Evolutionary conservation across 805 yeast genomes (phyloP).

Genomic region (Candida silvatica): DNA sequence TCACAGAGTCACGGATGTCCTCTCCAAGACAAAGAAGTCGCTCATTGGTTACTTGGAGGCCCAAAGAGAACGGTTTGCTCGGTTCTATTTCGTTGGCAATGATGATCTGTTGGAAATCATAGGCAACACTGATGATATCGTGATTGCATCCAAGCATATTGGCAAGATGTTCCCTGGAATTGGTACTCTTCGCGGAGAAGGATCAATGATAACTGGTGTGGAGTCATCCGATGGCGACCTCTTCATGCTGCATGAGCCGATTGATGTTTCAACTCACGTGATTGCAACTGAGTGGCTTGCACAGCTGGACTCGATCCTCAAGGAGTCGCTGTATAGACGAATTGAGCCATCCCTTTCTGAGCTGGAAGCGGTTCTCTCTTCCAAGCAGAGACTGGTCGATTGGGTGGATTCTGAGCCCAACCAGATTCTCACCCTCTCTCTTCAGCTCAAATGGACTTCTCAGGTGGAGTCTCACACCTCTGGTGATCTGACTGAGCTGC

Average conservation of each 20-base stretch:
- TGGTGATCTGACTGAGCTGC: no score
- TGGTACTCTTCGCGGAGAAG: slow-evolving; percentile 28
- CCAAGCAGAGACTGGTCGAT: slow-evolving; percentile 16
- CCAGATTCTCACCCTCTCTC: slow-evolving; percentile 47
- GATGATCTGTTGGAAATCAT: slow-evolving; percentile 80
- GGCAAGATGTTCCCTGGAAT: slow-evolving; percentile 69
- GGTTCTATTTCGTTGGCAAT: slow-evolving; percentile 84
- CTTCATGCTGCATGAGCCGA: slow-evolving; percentile 32
- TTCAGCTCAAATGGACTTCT: slow-evolving; percentile 51
- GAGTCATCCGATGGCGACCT: slow-evolving; percentile 61
- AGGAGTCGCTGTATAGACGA: slow-evolving; percentile 40
- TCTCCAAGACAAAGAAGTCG: slow-evolving; percentile 52
- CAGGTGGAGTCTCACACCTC: slow-evolving; percentile 30
- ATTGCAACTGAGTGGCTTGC: slow-evolving; percentile 55
- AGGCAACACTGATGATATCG: slow-evolving; percentile 48
- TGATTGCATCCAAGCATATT: slow-evolving; percentile 46
- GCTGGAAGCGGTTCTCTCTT: no score
- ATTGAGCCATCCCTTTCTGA: no score
- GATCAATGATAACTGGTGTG: slow-evolving; percentile 29
- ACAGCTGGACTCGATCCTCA: slow-evolving; percentile 46
- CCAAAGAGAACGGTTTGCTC: slow-evolving; percentile 68
- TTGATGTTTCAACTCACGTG: slow-evolving; percentile 33
- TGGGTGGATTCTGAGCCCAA: slow-evolving; percentile 38
- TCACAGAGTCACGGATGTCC: slow-evolving; percentile 41
- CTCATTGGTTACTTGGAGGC: slow-evolving; percentile 71